A percentile compares a stretch with the other conserved stretches of the same genome.
Conservation (phyloP, 2,329 filamentous ascomycete genomes). For the Blastomyces gilchristii region DNA sequence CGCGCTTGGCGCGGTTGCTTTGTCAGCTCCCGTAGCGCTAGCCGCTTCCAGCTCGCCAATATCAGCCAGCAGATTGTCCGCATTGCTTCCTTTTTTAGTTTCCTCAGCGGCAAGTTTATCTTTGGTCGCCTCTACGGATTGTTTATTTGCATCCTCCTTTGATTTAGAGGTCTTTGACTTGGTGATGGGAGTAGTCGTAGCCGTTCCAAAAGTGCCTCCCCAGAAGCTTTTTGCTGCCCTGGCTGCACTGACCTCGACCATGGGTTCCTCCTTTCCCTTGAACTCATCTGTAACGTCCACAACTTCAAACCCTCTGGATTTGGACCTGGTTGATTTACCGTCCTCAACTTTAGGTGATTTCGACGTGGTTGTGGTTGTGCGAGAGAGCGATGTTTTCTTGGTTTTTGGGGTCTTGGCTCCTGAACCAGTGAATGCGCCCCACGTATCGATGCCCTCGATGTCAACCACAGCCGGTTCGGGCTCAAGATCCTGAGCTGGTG, state of each 20-base stretch:
- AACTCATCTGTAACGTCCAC: slow-evolving; percentile 19
- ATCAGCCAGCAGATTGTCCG: slow-evolving; percentile 27
- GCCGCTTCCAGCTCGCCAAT: slow-evolving; percentile 26
- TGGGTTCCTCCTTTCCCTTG: slow-evolving; percentile 25
- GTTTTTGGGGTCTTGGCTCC: slow-evolving; percentile 33
- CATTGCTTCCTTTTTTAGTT: slow-evolving; percentile 20
- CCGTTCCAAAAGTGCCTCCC: slow-evolving; percentile 32
- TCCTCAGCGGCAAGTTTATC: slow-evolving; percentile 18
- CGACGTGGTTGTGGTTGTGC: slow-evolving; percentile 14
- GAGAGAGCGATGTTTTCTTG: slow-evolving; percentile 33
- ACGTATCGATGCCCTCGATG: slow-evolving; percentile 28
- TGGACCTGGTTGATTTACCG: slow-evolving; percentile 23
- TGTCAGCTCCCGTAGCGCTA: slow-evolving; percentile 29
- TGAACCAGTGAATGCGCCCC: slow-evolving; percentile 27
- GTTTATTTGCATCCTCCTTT: slow-evolving; percentile 19
- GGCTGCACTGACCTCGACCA: slow-evolving; percentile 26
- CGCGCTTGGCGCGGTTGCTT: slow-evolving; percentile 30
- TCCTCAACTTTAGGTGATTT: slow-evolving; percentile 21
- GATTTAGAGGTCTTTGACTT: slow-evolving; percentile 37
- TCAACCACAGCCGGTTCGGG: slow-evolving; percentile 29
- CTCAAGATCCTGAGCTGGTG: slow-evolving; percentile 36
- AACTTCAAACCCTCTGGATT: slow-evolving; percentile 20
- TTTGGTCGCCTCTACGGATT: slow-evolving; percentile 21
- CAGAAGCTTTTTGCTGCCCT: slow-evolving; percentile 35
- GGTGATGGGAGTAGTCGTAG: slow-evolving; percentile 33